Evolutionary conservation across 305 asterid genomes (phyloP).

Genomic region (Ilex paraguariensis): DNA sequence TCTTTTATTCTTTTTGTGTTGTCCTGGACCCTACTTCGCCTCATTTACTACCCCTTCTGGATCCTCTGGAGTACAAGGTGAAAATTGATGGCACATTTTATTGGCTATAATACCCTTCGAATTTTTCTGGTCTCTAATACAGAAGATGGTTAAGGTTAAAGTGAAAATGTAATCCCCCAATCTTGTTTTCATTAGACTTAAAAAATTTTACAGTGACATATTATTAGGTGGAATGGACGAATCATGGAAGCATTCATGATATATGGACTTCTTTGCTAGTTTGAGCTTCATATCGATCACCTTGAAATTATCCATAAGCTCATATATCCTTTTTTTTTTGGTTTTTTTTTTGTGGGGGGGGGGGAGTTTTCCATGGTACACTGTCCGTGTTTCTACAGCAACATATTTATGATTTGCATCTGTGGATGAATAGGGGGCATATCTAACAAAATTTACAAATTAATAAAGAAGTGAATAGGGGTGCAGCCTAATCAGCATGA

Average conservation of each 20-base stretch:
- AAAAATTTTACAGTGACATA: background rate
- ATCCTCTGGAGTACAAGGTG: constrained; percentile 1
- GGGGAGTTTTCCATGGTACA: too few relatives aligned
- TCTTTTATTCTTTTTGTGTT: constrained; percentile 2
- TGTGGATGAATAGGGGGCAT: too few relatives aligned
- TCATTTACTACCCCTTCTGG: constrained; percentile 1
- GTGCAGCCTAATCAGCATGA: too few relatives aligned
- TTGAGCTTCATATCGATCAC: too few relatives aligned
- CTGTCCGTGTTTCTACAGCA: too few relatives aligned
- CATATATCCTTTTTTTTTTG: too few relatives aligned
- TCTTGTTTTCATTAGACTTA: background rate
- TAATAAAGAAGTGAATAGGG: too few relatives aligned
- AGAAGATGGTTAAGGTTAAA: background rate
- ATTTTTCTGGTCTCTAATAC: background rate
- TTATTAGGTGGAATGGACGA: background rate
- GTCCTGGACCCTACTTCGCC: constrained; percentile 4
- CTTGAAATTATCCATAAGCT: too few relatives aligned
- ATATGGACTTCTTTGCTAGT: too few relatives aligned
- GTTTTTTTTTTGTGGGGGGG: too few relatives aligned
- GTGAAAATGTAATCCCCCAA: background rate
- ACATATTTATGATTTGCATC: too few relatives aligned
- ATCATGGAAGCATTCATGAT: background rate
- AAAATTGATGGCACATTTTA: background rate
- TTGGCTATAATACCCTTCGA: background rate
- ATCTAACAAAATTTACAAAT: too few relatives aligned